Base-by-base conservation (phyloP, 2,329 filamentous ascomycete species). In the Stemphylium beticola region DNA sequence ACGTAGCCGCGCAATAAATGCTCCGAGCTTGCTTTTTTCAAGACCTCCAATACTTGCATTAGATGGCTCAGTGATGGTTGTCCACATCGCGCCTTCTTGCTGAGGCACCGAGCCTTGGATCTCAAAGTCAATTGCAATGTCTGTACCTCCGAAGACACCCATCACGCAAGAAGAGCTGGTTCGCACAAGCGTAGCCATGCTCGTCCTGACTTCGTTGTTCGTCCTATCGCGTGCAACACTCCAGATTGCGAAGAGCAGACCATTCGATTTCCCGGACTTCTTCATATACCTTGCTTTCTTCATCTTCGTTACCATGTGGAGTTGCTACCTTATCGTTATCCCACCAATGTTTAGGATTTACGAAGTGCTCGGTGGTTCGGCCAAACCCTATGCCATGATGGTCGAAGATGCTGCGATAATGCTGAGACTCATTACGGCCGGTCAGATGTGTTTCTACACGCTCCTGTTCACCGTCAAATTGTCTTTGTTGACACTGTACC, bases 401-500 rank as follows among this genome's bases (percentile, higher is more conserved):
- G 44, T 51, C 24, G 42, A 72, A 1, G 76, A 77, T 40, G 58
- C 60, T 2, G 38, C 65, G 1, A 44, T 58, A 11, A 65, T 77
- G 53, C 60, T 74, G 24, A 72, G 70, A 43, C 61, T 74, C 15
- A 73, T 78, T 49, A 76, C 77, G 42, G 68, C 71, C 7, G 72
- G 68, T 15, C 73, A 73, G n/a, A 68, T 77, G 47, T 68, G 37
- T 60, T 61, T 61, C 43, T 61, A 61, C 20, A 55, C 51, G 11
- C 34, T 57, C 11, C 38, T 59, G 4, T 29, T 58, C 15, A 44
- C 48, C 1, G 53, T 51, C 3, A 57, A 57, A 37, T 52, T 61
- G 39, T 61, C 53, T 14, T 34, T 61, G 4, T 61, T 78, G 46
- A 67, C 71, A n/a, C 64, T 77, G 33, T 77, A 76, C 57, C 67